These are phyloP conservation scores for Lavandula angustifolia DNA, from an alignment of 257 asterid species.

Conservation along the genomic window DNA sequence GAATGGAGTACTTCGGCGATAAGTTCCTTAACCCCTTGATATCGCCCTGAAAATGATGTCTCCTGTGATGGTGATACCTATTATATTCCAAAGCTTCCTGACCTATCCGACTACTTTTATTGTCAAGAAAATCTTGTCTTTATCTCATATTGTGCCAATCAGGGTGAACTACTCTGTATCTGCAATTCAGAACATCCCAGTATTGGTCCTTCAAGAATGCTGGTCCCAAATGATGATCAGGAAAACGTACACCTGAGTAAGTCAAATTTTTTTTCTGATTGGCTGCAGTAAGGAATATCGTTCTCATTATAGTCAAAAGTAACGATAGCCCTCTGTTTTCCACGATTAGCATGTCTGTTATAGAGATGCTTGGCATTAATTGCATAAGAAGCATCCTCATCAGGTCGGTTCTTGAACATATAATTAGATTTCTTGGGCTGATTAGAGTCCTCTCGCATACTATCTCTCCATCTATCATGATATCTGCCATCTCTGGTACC, in stretches of 20 bases:
- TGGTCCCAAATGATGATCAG: slow-evolving; percentile 33
- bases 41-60: slow-evolving; percentile 33
- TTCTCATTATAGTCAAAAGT: slow-evolving; percentile 32
- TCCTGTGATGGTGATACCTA: slow-evolving; percentile 35
- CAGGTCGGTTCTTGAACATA: slow-evolving; percentile 30
- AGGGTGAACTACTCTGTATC: slow-evolving; percentile 34
- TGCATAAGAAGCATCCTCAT: slow-evolving; percentile 36
- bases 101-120: slow-evolving; percentile 27
- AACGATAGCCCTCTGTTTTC: slow-evolving; percentile 28
- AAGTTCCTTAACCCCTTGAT: slow-evolving; percentile 30
- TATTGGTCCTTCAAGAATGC: slow-evolving; percentile 32
- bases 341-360: slow-evolving; percentile 31
- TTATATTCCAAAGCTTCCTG: slow-evolving; percentile 31
- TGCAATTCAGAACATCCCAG: slow-evolving; percentile 32
- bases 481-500: slow-evolving; percentile 31
- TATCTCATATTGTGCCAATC: slow-evolving; percentile 26
- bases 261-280: slow-evolving; percentile 27
- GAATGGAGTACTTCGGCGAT: slow-evolving; percentile 28
- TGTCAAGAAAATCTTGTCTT: slow-evolving; percentile 31
- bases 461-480: slow-evolving; percentile 35
- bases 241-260: slow-evolving; percentile 30
- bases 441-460: slow-evolving; percentile 26
- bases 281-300: slow-evolving; percentile 25
- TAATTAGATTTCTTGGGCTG: slow-evolving; percentile 32
- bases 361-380: slow-evolving; percentile 33